Evolutionary conservation across 2,329 filamentous ascomycete species (phyloP), one percentile per base, ranked within the genome.

Genomic region (Passalora sequoiae): DNA sequence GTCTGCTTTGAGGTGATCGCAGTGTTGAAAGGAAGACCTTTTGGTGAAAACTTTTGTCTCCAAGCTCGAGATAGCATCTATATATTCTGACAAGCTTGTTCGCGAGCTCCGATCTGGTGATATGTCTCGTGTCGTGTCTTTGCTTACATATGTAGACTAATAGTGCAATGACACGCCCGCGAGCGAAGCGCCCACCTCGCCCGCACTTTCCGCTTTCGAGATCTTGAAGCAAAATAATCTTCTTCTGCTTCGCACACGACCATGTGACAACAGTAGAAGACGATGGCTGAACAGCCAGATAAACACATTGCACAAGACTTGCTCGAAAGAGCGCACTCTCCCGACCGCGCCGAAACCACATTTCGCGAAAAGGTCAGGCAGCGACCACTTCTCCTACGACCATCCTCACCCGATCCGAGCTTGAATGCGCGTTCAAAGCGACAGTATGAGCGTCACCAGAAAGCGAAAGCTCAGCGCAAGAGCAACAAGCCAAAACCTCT

Each of bases 351-450:
- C 42, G 70, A 72, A 24, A 76, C 80, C 41, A 86, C 95, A 65
- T 91, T 84, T 72, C 74, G 76, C 50, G 86, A 94, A 52, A 89
- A 89, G 66, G 80, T 95, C 63, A 80, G 87, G 57, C 82, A 87
- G 61, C 87, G 88, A 35, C 83, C 87, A 0, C 80, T 96, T 44
- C 80, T 84, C 58, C 78, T 96, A 3, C 81, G 84, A 30, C 82
- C 87, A 5, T 84, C 82, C 16, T 87, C 85, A 0, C 85, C 87
- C 64, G 79, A 58, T 54, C 59, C 67, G 9, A 63, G 60, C 49
- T 68, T 70, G 38, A 77, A 80, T 57, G 75, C 76, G 15, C 80
- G 83, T 49, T 70, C 64, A 29, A 59, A 63, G 25, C 65, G 65
- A 38, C 64, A 69, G 40, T 49, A 61, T 43, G 55, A 57, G 29